Percentiles rank a stretch among this genome's conserved stretches.
phyloP scores from a whole-genome alignment of 768 basidiomycete genomes.

The Mycena latifolia region DNA sequence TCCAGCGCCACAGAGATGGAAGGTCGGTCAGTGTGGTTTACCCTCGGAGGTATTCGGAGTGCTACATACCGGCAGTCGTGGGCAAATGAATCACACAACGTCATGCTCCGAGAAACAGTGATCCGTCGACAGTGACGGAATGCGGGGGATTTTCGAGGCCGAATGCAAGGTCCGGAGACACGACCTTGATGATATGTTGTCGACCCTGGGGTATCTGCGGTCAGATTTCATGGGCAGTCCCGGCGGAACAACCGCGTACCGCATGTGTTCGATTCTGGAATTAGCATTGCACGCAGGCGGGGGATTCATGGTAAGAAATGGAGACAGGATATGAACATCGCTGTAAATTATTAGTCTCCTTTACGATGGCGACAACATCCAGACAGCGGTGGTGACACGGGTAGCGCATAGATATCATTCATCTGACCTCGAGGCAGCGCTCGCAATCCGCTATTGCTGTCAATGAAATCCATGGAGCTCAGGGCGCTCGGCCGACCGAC shows the following conservation, averaged over 20 bases:
- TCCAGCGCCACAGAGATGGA: not conserved
- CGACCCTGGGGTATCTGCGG: too few relatives aligned
- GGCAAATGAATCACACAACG: not conserved
- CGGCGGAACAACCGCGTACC: too few relatives aligned
- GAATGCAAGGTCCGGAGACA: not conserved
- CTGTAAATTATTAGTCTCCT: too few relatives aligned
- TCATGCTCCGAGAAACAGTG: conserved; percentile 3
- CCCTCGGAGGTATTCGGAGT: not conserved
- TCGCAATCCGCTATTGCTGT: too few relatives aligned
- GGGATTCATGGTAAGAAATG: not conserved
- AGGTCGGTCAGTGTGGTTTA: not conserved
- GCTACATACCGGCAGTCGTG: not conserved
- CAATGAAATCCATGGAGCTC: too few relatives aligned
- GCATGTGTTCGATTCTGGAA: too few relatives aligned
- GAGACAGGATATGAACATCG: not conserved
- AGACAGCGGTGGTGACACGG: too few relatives aligned
- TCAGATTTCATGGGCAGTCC: not conserved
- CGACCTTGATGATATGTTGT: too few relatives aligned
- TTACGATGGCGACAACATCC: not conserved
- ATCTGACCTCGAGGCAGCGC: too few relatives aligned
- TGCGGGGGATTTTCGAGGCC: conserved; percentile 2
- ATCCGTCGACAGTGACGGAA: not conserved
- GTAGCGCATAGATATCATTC: too few relatives aligned
- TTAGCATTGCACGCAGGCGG: not conserved
- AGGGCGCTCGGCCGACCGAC: too few relatives aligned